These are phyloP conservation scores for Phytophthora litchii DNA, from an alignment of 352 stramenopile species.

Conservation along the genomic window DNA sequence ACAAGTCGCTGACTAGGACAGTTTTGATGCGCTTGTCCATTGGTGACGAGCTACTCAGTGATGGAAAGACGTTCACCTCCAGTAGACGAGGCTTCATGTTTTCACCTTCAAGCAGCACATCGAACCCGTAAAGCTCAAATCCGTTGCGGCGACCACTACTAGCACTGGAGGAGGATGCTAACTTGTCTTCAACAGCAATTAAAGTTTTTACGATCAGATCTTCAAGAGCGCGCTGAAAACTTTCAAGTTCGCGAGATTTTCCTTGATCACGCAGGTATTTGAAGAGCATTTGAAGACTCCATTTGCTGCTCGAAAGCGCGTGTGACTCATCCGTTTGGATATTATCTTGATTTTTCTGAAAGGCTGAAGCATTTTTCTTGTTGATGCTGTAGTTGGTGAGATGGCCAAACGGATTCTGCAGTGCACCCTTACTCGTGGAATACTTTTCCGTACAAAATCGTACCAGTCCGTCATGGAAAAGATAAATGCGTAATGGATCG, in stretches of 20 bases:
- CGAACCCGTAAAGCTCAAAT: constrained; percentile 92
- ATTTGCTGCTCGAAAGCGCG: constrained; percentile 79
- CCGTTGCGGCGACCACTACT: constrained; percentile 39
- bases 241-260: constrained; percentile 44
- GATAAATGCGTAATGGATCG: constrained; percentile 85
- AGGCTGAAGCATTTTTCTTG: constrained; percentile 83
- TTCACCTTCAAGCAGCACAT: constrained; percentile 82
- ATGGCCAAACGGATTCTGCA: constrained; percentile 87
- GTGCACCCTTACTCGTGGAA: constrained; percentile 59
- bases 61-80: constrained; percentile 92
- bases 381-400: constrained; percentile 95
- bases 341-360: constrained; percentile 75
- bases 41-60: constrained; percentile 80
- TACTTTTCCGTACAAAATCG: constrained; percentile 89
- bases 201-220: constrained; percentile 91
- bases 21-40: constrained; percentile 92
- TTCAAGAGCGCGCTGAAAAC: constrained; percentile 56
- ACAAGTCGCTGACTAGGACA: constrained; percentile 86
- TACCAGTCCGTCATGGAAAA: constrained; percentile 88
- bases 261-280: constrained; percentile 51
- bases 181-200: constrained; percentile 82
- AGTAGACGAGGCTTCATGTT: constrained; percentile 85
- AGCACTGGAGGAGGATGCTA: constrained; percentile 44
- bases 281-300: constrained; percentile 69
- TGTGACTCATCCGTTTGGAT: constrained; percentile 42